A percentile compares a stretch with the other conserved stretches of the same genome.
phyloP scores from a whole-genome alignment of 495 filamentous ascomycete species.

The Endocarpon pusillum region DNA sequence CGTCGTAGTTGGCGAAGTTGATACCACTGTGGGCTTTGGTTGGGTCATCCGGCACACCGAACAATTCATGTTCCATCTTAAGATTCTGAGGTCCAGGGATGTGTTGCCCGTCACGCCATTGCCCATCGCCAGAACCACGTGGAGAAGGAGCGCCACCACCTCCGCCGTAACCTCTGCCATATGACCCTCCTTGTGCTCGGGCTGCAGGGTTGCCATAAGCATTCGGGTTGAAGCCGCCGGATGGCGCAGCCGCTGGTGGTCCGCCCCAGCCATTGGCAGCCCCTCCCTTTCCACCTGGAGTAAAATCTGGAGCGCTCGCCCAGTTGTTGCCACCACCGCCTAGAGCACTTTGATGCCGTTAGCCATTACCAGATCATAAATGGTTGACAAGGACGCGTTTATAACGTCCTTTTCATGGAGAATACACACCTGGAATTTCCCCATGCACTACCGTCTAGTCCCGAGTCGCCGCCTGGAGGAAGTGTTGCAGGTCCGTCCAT shows the following conservation, averaged over 20 bases:
- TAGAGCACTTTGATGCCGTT: neutral
- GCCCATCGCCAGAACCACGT: conserved; percentile 80
- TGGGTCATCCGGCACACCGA: conserved; percentile 83
- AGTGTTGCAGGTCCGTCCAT: conserved; percentile 26
- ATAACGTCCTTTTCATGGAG: too few species aligned
- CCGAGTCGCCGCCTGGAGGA: conserved; percentile 14
- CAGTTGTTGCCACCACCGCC: conserved; percentile 48
- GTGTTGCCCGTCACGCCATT: conserved; percentile 95
- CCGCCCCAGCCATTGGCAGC: conserved; percentile 29
- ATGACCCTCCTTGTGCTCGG: conserved; percentile 21
- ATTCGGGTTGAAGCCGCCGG: conserved; percentile 39
- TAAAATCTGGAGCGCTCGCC: conserved; percentile 57
- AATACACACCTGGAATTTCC: conserved; percentile 9
- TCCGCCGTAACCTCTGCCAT: conserved; percentile 25
- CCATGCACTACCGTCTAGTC: conserved; percentile 26
- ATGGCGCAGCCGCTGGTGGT: conserved; percentile 17
- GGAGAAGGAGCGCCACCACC: conserved; percentile 27
- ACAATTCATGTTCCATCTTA: conserved; percentile 86
- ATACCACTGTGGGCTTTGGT: conserved; percentile 91
- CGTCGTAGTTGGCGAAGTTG: conserved; percentile 99
- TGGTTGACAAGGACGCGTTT: neutral
- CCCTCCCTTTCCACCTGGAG: conserved; percentile 35
- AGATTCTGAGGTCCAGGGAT: conserved; percentile 74
- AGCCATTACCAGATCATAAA: conserved; percentile 1
- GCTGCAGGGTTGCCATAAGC: conserved; percentile 47